Evolutionary conservation across 176 grass and related monocot species (phyloP).

Genomic region (Aechmea fasciata): DNA sequence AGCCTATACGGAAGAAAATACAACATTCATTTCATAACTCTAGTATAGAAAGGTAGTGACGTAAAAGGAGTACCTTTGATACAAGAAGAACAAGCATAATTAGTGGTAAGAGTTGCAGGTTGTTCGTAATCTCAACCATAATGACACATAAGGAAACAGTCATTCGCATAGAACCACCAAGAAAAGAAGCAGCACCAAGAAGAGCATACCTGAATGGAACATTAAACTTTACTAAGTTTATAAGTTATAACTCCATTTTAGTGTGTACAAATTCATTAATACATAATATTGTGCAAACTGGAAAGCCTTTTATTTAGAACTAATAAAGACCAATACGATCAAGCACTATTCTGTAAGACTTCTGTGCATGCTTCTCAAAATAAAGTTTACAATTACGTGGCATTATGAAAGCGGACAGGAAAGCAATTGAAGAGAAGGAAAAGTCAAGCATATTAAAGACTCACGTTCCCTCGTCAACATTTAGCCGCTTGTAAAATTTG

Average conservation of each 20-base stretch:
- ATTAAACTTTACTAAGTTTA: constrained; percentile 2
- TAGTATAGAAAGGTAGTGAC: constrained; percentile 14
- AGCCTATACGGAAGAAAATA: constrained; percentile 48
- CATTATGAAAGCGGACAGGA: too few species aligned
- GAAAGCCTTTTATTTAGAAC: too few species aligned
- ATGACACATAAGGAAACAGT: constrained; percentile 98
- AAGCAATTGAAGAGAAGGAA: not conserved
- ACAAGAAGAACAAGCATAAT: constrained; percentile 99
- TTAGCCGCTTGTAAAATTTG: constrained; percentile 85
- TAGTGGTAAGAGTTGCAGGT: constrained; percentile 88
- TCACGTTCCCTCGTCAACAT: constrained; percentile 98
- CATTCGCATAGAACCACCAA: constrained; percentile 99
- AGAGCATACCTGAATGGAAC: constrained; percentile 69
- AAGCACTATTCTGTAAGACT: too few species aligned
- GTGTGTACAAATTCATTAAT: too few species aligned
- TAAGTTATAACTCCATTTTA: too few species aligned
- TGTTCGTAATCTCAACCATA: constrained; percentile 99
- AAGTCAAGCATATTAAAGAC: constrained; percentile 24
- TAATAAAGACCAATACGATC: too few species aligned
- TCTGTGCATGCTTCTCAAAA: too few species aligned
- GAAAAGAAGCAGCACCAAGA: constrained; percentile 96
- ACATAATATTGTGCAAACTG: too few species aligned
- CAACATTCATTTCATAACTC: constrained; percentile 17
- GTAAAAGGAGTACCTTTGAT: constrained; percentile 63
- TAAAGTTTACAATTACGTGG: too few species aligned